A percentile compares a stretch with the other conserved stretches of the same genome.
Conservation (phyloP, 495 filamentous ascomycete species). For the Ramalina intermedia region DNA sequence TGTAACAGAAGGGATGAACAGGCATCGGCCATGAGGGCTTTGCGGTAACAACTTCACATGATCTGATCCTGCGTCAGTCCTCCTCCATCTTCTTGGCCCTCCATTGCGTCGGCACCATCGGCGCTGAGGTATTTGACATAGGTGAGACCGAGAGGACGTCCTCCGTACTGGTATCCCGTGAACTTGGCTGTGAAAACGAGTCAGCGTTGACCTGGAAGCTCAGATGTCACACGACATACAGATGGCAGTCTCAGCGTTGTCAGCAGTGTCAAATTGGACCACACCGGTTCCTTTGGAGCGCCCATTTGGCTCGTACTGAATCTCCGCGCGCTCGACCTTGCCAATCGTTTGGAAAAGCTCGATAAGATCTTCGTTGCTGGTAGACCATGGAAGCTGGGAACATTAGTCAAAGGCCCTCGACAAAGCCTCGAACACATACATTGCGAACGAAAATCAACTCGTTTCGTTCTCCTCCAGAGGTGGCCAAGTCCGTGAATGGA, state of each 20-base stretch:
- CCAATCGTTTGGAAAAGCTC: constrained; percentile 97
- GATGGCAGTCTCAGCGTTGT: constrained; percentile 86
- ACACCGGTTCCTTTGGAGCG: constrained; percentile 92
- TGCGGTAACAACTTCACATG: constrained; percentile 44
- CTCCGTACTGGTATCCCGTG: constrained; percentile 93
- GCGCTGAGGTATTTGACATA: constrained; percentile 79
- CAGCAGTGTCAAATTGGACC: constrained; percentile 71
- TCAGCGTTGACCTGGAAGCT: constrained; percentile 6
- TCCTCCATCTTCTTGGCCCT: constrained; percentile 55
- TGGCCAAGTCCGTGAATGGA: constrained; percentile 88
- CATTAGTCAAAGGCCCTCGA: not conserved
- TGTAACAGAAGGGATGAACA: no score
- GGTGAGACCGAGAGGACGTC: constrained; percentile 78
- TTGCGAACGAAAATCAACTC: constrained; percentile 91
- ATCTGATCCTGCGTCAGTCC: constrained; percentile 91
- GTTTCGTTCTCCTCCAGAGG: constrained; percentile 70
- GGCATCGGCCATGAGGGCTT: not conserved
- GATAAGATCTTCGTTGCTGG: constrained; percentile 90
- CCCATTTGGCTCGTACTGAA: constrained; percentile 94
- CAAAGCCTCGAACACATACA: constrained; percentile 41
- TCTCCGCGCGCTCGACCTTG: constrained; percentile 93
- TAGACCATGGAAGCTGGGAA: constrained; percentile 86
- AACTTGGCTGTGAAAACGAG: constrained; percentile 54
- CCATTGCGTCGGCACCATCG: constrained; percentile 58
- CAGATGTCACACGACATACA: constrained; percentile 28